A percentile compares a stretch with the other conserved stretches of the same genome.
These are phyloP conservation scores for Lachancea kluyveri DNA, from an alignment of 805 yeast species.

Conservation along the genomic window DNA sequence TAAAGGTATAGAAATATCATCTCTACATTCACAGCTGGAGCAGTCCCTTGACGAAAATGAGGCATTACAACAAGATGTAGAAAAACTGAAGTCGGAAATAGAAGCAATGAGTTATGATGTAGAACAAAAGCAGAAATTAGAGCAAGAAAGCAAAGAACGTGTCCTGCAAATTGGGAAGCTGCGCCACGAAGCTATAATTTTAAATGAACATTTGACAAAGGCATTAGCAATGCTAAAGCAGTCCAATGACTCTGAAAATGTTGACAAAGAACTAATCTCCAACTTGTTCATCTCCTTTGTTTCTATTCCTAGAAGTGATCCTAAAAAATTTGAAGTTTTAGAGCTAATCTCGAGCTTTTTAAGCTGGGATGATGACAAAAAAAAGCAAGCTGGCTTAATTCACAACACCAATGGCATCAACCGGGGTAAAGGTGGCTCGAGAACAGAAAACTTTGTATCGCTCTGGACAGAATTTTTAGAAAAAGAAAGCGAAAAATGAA, in stretches of 20 bases:
- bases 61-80: slow-evolving; percentile 11
- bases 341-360: slow-evolving; percentile 75
- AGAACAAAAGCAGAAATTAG: slow-evolving; percentile 34
- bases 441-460: slow-evolving; percentile 56
- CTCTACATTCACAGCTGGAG: slow-evolving; percentile 25
- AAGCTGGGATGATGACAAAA: slow-evolving; percentile 82
- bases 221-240: slow-evolving; percentile 80
- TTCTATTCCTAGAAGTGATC: slow-evolving; percentile 84
- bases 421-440: slow-evolving; percentile 25
- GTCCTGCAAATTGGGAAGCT: slow-evolving; percentile 80
- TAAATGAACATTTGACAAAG: slow-evolving; percentile 93
- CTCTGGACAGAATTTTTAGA: slow-evolving; percentile 78
- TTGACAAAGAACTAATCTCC: slow-evolving; percentile 84
- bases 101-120: slow-evolving; percentile 17
- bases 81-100: slow-evolving; percentile 22
- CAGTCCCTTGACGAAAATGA: slow-evolving; percentile 14
- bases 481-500: slow-evolving; percentile 48
- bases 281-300: slow-evolving; percentile 81
- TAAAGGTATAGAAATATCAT: slow-evolving; percentile 21
- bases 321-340: slow-evolving; percentile 89
- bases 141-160: slow-evolving; percentile 57
- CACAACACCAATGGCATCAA: slow-evolving; percentile 22
- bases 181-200: slow-evolving; percentile 87
- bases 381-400: slow-evolving; percentile 66
- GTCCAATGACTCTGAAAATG: slow-evolving; percentile 65